Percentiles rank a stretch among this genome's conserved stretches.
Conservation (phyloP, 148 eudicot genomes). For the Agrostemma githago region DNA sequence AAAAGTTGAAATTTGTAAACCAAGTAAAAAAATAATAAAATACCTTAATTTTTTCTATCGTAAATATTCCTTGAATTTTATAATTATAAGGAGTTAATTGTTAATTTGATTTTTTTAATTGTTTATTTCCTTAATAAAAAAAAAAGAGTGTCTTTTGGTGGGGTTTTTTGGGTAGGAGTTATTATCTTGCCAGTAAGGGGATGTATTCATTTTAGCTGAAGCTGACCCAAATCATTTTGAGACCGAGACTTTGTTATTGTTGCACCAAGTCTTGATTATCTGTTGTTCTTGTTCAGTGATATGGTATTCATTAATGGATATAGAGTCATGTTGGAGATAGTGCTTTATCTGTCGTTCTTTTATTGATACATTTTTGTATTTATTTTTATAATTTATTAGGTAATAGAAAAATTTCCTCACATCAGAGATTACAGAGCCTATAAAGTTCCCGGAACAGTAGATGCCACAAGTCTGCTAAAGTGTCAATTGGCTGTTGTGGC, state of each 20-base stretch:
- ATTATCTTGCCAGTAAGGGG: too few species aligned
- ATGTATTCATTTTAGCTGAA: too few species aligned
- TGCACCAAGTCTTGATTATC: constrained; percentile 4
- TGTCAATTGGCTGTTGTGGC: constrained; percentile 77
- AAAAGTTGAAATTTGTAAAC: too few species aligned
- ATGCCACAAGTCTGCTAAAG: constrained; percentile 53
- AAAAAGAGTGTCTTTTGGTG: too few species aligned
- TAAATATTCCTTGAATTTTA: too few species aligned
- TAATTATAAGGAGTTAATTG: too few species aligned
- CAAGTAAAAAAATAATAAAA: too few species aligned
- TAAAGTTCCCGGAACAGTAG: constrained; percentile 50
- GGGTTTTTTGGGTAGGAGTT: too few species aligned
- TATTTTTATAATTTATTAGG: constrained; percentile 36
- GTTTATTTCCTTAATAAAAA: too few species aligned
- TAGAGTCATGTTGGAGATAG: neutral
- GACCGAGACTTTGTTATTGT: neutral
- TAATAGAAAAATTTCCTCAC: constrained; percentile 86
- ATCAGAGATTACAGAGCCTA: constrained; percentile 58
- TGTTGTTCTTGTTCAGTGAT: neutral
- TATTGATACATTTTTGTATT: neutral
- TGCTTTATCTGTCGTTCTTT: neutral
- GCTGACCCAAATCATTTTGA: neutral
- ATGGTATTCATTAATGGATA: neutral
- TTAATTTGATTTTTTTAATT: too few species aligned
- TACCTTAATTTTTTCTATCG: too few species aligned